Conservation (phyloP, 305 asterid genomes). For the Rubia tinctorum region DNA sequence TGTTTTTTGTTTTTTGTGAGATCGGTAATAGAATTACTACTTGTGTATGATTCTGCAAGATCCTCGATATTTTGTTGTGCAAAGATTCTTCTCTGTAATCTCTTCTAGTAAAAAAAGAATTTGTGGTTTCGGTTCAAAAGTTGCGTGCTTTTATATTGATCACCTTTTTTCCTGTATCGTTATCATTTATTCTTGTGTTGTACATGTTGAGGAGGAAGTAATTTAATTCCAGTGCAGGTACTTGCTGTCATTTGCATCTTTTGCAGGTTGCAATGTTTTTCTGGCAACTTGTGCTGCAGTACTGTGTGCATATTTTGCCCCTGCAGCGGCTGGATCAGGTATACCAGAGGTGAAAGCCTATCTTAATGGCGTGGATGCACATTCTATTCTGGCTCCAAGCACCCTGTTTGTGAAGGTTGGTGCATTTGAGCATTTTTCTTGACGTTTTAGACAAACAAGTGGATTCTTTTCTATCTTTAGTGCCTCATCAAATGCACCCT, state of each 20-base stretch:
- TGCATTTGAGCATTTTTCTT: neutral
- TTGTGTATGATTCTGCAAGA: neutral
- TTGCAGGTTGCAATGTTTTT: constrained; percentile 55
- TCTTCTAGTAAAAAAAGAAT: neutral
- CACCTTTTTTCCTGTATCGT: neutral
- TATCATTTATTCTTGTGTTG: neutral
- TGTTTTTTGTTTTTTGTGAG: neutral
- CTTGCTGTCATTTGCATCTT: constrained; percentile 57
- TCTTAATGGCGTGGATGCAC: constrained; percentile 92
- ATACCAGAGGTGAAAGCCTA: constrained; percentile 99
- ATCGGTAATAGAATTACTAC: too few species aligned
- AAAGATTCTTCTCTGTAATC: neutral
- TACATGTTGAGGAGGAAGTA: constrained; percentile 11
- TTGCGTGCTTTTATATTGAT: neutral
- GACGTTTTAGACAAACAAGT: neutral
- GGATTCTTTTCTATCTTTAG: neutral
- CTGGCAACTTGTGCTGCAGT: constrained; percentile 73
- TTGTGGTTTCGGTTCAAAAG: neutral
- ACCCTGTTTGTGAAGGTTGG: constrained; percentile 90
- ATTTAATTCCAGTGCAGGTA: constrained; percentile 52
- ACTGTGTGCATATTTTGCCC: constrained; percentile 83
- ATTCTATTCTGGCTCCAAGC: constrained; percentile 94
- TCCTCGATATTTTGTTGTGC: neutral
- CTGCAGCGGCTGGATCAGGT: constrained; percentile 99
- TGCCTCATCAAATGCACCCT: neutral